Evolutionary conservation across 108 stramenopile species (phyloP).

Genomic region (Skeletonema potamos): DNA sequence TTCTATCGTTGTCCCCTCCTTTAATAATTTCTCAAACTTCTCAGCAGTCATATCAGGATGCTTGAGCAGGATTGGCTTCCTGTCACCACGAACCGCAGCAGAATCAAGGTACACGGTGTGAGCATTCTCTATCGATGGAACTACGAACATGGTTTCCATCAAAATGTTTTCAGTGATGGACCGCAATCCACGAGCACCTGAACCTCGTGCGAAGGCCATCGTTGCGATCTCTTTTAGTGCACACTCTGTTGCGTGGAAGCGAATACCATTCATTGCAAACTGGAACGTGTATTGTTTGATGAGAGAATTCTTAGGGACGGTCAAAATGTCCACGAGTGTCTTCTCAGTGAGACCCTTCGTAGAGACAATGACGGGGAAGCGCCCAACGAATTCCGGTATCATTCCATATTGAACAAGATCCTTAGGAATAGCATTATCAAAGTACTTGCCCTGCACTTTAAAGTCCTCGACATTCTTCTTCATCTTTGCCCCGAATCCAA

Average conservation of each 20-base stretch:
- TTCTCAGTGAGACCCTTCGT: constrained; percentile 90
- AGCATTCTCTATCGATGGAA: constrained; percentile 82
- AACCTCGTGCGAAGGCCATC: constrained; percentile 88
- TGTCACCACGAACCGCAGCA: constrained; percentile 81
- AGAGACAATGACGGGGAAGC: constrained; percentile 96
- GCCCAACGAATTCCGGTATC: constrained; percentile 97
- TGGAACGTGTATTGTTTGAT: constrained; percentile 95
- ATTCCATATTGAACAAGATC: constrained; percentile 95
- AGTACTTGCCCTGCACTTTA: constrained; percentile 84
- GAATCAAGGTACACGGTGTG: constrained; percentile 96
- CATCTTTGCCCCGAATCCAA: constrained; percentile 98
- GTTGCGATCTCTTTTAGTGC: constrained; percentile 90
- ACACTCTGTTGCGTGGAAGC: constrained; percentile 92
- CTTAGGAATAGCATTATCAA: constrained; percentile 91
- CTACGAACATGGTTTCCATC: constrained; percentile 94
- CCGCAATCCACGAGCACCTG: constrained; percentile 95
- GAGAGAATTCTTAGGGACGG: constrained; percentile 94
- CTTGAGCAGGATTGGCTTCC: constrained; percentile 79
- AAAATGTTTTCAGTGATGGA: constrained; percentile 93
- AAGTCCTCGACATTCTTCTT: constrained; percentile 87
- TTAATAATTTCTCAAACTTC: constrained; percentile 67
- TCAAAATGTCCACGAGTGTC: constrained; percentile 93
- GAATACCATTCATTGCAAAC: constrained; percentile 93
- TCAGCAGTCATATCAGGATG: constrained; percentile 77
- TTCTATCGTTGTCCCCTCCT: constrained; percentile 47